phyloP scores from a whole-genome alignment of 1,284 basidiomycete species.

The Pterula multifida region DNA sequence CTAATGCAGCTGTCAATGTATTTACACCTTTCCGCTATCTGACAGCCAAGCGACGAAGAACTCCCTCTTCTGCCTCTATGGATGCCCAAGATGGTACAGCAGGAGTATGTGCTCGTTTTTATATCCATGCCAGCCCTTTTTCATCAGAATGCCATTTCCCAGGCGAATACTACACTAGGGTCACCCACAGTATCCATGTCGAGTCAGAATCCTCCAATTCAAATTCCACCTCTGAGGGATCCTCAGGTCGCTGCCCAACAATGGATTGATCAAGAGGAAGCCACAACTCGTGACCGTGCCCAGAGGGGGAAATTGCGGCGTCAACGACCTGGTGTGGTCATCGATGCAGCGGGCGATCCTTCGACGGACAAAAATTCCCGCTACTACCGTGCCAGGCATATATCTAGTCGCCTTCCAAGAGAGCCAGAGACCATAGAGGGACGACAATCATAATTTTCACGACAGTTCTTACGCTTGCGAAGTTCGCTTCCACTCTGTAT shows the following conservation, averaged over 20 bases:
- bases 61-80: neutral
- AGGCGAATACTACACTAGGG: slow-evolving; percentile 1
- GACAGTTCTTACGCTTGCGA: neutral
- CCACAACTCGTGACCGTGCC: neutral
- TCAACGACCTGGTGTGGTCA: neutral
- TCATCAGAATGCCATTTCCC: neutral
- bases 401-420: neutral
- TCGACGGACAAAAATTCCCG: slow-evolving; percentile 1
- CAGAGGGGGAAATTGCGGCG: neutral
- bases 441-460: neutral
- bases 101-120: neutral
- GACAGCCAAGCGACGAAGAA: slow-evolving; percentile 1
- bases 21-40: slow-evolving; percentile 1
- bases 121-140: neutral
- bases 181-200: slow-evolving; percentile 2
- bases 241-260: neutral
- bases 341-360: slow-evolving; percentile 1
- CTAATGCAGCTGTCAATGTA: neutral
- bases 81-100: slow-evolving; percentile 3
- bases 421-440: neutral
- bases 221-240: neutral
- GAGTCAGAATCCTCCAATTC: neutral
- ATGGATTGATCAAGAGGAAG: neutral
- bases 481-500: neutral
- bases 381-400: neutral